Percentiles rank a stretch among this genome's conserved stretches.
These are phyloP conservation scores for Diaporthe velutina DNA, from an alignment of 2,329 filamentous ascomycete genomes.

Conservation along the genomic window DNA sequence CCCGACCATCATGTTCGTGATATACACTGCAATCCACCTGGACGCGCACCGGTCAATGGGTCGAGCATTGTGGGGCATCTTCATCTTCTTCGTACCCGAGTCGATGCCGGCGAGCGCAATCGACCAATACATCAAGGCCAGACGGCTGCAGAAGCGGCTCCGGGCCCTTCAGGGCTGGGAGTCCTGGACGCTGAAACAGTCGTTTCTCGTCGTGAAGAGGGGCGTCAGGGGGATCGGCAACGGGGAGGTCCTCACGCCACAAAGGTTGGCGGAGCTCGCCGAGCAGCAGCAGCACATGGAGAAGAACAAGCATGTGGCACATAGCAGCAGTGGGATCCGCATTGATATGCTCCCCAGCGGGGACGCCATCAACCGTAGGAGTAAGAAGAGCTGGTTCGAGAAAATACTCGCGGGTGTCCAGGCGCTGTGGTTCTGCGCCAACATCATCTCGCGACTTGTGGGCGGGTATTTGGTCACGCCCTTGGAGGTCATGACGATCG, in stretches of 20 bases:
- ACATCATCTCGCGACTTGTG: not conserved
- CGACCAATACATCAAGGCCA: not conserved
- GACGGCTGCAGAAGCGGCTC: not conserved
- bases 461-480: not conserved
- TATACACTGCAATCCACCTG: not conserved
- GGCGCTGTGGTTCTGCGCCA: constrained; percentile 22
- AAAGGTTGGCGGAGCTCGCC: not conserved
- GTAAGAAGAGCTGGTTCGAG: constrained; percentile 19
- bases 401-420: not conserved
- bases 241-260: not conserved
- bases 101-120: not conserved
- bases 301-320: too few species aligned
- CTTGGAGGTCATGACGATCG: constrained; percentile 1
- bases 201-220: not conserved
- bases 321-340: not conserved
- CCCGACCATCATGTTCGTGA: not conserved
- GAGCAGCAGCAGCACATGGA: not conserved
- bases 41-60: not conserved
- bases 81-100: not conserved
- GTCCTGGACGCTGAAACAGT: constrained; percentile 8
- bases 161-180: not conserved
- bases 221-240: not conserved
- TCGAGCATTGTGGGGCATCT: not conserved
- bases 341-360: not conserved
- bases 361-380: not conserved